Percentiles rank a stretch among this genome's conserved stretches.
phyloP scores from a whole-genome alignment of 331 rosid genomes.

The Arachis monticola region DNA sequence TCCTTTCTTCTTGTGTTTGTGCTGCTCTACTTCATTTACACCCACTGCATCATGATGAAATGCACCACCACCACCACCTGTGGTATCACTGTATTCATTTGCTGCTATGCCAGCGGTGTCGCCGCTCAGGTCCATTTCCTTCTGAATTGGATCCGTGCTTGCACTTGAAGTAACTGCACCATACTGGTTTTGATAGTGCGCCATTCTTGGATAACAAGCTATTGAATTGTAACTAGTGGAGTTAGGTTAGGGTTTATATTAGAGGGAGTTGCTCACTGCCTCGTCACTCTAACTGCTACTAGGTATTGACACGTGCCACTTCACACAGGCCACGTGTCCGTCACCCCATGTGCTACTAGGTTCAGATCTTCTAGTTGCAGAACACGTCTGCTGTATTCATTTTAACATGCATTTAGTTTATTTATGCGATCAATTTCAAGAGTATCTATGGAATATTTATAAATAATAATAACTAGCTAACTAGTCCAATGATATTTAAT shows the following conservation, averaged over 20 bases:
- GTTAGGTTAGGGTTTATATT: background rate
- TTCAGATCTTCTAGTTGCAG: slow-evolving; percentile 1
- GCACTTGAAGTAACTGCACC: slow-evolving; percentile 45
- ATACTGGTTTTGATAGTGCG: slow-evolving; percentile 49
- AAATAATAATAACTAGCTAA: too few relatives aligned
- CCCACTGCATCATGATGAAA: background rate
- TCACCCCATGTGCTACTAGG: background rate
- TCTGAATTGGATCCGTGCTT: slow-evolving; percentile 32
- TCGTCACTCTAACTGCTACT: slow-evolving; percentile 23
- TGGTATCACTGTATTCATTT: background rate
- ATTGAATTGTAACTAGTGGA: background rate
- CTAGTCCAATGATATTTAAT: background rate
- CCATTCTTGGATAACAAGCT: slow-evolving; percentile 17
- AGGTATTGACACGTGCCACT: slow-evolving; percentile 28
- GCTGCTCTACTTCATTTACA: background rate
- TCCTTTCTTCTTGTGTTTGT: slow-evolving; percentile 47
- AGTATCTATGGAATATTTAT: too few relatives aligned
- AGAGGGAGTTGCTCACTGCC: slow-evolving; percentile 9
- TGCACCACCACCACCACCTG: background rate
- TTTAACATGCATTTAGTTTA: too few relatives aligned
- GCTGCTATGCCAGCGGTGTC: background rate
- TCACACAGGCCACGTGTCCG: slow-evolving; percentile 30
- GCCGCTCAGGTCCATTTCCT: slow-evolving; percentile 33
- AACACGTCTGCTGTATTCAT: background rate
- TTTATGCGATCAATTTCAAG: too few relatives aligned